Base-by-base conservation (phyloP, 805 yeast genomes). In the Monosporozyma solicola region DNA sequence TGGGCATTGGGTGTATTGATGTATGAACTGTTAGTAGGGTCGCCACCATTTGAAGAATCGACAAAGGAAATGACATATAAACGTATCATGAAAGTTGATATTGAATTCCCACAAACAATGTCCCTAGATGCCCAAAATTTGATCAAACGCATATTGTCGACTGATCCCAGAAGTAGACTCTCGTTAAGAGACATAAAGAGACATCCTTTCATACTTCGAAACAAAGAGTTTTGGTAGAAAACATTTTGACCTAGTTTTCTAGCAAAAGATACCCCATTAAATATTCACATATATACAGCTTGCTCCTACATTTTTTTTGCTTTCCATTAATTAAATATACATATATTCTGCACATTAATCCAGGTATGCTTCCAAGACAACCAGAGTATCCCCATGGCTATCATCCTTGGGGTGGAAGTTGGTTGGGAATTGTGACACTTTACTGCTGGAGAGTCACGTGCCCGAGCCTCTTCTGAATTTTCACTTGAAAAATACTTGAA, bases 1-100 rank as follows among this genome's bases (percentile, higher is more conserved):
- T 92, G 99, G 99, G 88, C 97, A 1, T 72, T 92, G 51, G 99
- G 99, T 0, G 82, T 92, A 2, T 68, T 92, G 39, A 77, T 90
- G 56, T 92, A 85, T 63, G 99, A 92, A 67, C 78, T 94, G 50
- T 70, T 92, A 1, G 90, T 85, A 3, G 98, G 97, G 0, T 75
- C 77, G 48, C 97, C 99, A 0, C 98, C 98, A 0, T 92, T 92
- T 66, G 97, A 90, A 65, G 96, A 87, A 59, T 76, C 75, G 31
- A 82, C 85, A 55, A 83, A 85, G 51, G 85, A 83, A 55, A 79
- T 83, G 16, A 94, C 98, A 0, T 88, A 87, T 65, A 81, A 80
- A 62, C 74, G 94, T 56, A 94, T 94, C 41, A 83, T 85, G 8
- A 80, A 77, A 55, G 89, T 87, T 3, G 96, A 87, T 63, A 73